Evolutionary conservation across 495 filamentous ascomycete genomes (phyloP), one percentile per base, ranked within the genome.

Genomic region (Penicillium atrosanguineum): DNA sequence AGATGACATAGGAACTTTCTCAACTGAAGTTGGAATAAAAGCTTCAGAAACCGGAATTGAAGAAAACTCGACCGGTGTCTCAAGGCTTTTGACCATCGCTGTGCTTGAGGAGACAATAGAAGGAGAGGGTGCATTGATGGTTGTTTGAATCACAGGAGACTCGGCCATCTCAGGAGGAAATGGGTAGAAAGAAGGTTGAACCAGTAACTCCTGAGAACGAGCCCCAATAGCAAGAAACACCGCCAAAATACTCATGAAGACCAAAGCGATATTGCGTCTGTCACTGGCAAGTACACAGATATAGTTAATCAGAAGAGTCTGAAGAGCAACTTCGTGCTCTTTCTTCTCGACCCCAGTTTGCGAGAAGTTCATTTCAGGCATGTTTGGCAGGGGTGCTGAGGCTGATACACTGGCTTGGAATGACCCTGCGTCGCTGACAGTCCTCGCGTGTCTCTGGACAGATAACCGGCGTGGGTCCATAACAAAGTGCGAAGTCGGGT

Each of bases 191-290:
- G 58, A 41, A 15, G 61, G 50, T 6, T 44, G 55, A 4, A 36
- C 20, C 11, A 40, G 51, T n/a, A 23, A 36, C 16, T 51, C 50
- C 19, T 50, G 59, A 8, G 66, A 53, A 1, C 47, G 31, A 45
- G 57, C 53, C 6, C 65, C 61, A 4, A 71, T 54, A 5, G 77
- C 76, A 9, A 88, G 70, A n/a, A 86, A 67, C 1, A 83, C 62
- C 9, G 88, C 72, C 11, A 89, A 63, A 7, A 85, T 28, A 50
- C 81, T 81, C 23, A 93, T 75, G 3, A 86, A 50, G 1, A 79
- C 70, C 42, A 95, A 87, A 5, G 79, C 75, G 1, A 93, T 69
- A 60, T 95, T 95, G 58, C 85, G 83, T 44, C 75, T 75, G 62
- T 95, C 90, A 37, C 78, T 75, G 31, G 87, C 76, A 8, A 87